Conservation (phyloP, 441 rosid species). For the Eugenia klotzschiana region DNA sequence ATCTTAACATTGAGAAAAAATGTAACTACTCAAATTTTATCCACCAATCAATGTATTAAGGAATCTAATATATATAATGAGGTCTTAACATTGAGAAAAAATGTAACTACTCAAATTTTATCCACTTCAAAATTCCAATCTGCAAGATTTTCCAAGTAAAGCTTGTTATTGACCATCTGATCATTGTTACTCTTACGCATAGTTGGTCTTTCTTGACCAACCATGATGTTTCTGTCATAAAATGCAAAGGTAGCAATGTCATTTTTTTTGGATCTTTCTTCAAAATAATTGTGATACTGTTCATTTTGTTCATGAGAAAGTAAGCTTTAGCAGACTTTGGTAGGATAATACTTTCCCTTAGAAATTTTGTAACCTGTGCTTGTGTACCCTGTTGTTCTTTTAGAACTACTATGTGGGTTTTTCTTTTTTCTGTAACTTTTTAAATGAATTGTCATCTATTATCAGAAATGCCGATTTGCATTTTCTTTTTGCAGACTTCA, state of each 20-base stretch:
- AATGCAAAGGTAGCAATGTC: background rate
- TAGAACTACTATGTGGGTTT: background rate
- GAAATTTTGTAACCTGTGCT: background rate
- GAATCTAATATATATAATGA: background rate
- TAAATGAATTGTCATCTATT: background rate
- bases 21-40: background rate
- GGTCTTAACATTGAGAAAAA: background rate
- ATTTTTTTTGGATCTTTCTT: background rate
- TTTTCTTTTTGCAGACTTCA: slow-evolving; percentile 29
- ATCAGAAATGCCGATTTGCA: background rate
- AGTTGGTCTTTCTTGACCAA: background rate
- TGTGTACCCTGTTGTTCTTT: background rate
- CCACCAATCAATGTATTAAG: background rate
- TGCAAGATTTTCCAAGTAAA: background rate
- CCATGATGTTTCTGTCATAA: background rate
- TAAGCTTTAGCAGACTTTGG: background rate
- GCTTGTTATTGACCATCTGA: background rate
- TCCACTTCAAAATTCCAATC: background rate
- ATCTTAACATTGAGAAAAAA: background rate
- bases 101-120: background rate
- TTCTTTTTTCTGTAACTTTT: background rate
- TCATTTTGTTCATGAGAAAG: background rate
- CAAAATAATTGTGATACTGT: background rate
- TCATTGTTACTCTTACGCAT: background rate
- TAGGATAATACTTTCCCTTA: background rate